Conservation (phyloP, 1,139 yeast species). For the Sugiyamaella novakii region DNA sequence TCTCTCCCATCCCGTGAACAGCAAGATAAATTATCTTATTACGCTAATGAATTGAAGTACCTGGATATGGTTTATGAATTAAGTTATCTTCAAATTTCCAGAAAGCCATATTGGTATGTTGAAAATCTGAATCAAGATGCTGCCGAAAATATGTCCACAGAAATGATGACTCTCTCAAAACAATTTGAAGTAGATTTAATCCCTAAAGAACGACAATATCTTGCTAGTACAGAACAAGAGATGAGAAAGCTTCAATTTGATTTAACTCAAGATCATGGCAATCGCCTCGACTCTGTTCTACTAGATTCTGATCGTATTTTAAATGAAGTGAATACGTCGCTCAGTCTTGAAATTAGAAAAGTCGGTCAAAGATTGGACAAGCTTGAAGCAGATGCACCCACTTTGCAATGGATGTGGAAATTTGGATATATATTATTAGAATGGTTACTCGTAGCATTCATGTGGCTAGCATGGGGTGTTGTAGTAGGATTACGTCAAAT, state of each 20-base stretch:
- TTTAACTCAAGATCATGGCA: conserved; percentile 46
- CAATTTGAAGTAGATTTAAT: conserved; percentile 29
- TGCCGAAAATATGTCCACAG: conserved; percentile 23
- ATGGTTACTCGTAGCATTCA: conserved; percentile 57
- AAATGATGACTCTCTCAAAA: conserved; percentile 31
- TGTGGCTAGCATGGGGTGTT: conserved; percentile 72
- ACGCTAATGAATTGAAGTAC: conserved; percentile 31
- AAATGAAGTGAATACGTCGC: conserved; percentile 81
- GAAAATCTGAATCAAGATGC: conserved; percentile 20
- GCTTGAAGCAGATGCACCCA: conserved; percentile 39
- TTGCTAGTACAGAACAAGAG: conserved; percentile 33
- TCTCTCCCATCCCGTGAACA: conserved; percentile 13
- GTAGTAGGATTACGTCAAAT: conserved; percentile 57
- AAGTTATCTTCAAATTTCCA: conserved; percentile 28
- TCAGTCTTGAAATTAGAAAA: conserved; percentile 69
- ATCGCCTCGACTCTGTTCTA: conserved; percentile 62
- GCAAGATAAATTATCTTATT: conserved; percentile 16
- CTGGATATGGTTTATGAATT: conserved; percentile 32
- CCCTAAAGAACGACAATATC: conserved; percentile 27
- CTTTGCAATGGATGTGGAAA: conserved; percentile 31
- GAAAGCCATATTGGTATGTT: conserved; percentile 19
- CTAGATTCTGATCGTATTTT: conserved; percentile 73
- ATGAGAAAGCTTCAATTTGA: conserved; percentile 38
- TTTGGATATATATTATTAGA: conserved; percentile 47
- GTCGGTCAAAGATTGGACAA: conserved; percentile 70